Evolutionary conservation across 2,329 filamentous ascomycete species (phyloP).

Genomic region (Colletotrichum navitas): DNA sequence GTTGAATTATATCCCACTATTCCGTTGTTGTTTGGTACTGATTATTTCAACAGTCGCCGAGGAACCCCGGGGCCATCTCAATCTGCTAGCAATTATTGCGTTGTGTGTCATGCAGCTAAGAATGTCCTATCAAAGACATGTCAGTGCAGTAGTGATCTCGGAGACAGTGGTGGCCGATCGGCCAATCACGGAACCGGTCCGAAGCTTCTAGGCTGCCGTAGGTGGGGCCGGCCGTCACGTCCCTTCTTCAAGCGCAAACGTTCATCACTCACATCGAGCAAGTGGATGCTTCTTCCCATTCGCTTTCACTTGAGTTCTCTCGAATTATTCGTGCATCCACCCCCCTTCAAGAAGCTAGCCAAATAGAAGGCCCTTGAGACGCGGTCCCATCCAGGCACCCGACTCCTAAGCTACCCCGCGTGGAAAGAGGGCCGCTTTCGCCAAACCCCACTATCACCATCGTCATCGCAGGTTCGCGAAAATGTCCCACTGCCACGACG

Average conservation of each 20-base stretch:
- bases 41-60: neutral
- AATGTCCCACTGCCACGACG: conserved; percentile 65
- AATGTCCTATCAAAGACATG: neutral
- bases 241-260: conserved; percentile 3
- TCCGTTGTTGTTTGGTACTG: neutral
- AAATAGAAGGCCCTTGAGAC: too few species aligned
- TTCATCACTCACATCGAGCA: neutral
- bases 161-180: neutral
- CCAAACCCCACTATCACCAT: conserved; percentile 3
- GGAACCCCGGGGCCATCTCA: too few species aligned
- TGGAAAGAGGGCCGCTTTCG: neutral
- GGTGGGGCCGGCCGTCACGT: conserved; percentile 20
- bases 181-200: conserved; percentile 23
- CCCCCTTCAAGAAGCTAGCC: neutral
- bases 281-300: neutral
- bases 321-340: neutral
- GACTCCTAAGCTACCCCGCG: neutral
- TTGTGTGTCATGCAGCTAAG: neutral
- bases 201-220: conserved; percentile 19
- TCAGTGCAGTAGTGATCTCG: neutral
- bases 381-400: too few species aligned
- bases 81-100: neutral
- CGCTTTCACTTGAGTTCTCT: neutral
- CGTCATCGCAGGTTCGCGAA: neutral
- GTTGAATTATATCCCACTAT: neutral